These are phyloP conservation scores for Oryza officinalis DNA, from an alignment of 176 grass and related monocot genomes.

Conservation along the genomic window DNA sequence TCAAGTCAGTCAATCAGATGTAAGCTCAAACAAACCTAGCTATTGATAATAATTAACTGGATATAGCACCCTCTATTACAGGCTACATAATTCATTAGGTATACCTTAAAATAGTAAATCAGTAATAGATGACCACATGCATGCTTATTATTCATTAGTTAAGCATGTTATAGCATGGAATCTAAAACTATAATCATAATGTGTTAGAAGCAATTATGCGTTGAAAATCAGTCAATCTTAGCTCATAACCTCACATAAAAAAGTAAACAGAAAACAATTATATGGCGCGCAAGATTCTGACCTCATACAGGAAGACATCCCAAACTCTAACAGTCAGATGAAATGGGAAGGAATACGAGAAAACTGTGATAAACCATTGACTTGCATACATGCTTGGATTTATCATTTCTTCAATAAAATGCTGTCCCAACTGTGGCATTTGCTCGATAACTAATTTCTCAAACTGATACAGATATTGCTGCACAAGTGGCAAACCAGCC, in stretches of 20 bases:
- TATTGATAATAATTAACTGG: not conserved
- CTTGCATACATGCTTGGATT: slow-evolving; percentile 98
- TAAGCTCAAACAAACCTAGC: not conserved
- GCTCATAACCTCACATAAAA: not conserved
- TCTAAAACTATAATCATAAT: not conserved
- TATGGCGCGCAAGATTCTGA: slow-evolving; percentile 40
- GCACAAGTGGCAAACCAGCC: slow-evolving; percentile 83
- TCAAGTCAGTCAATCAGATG: not conserved
- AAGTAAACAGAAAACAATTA: slow-evolving; percentile 7
- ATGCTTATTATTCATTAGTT: not conserved
- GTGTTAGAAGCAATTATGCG: not conserved
- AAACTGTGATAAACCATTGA: slow-evolving; percentile 99
- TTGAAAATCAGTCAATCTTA: slow-evolving; percentile 12
- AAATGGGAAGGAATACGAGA: slow-evolving; percentile 90
- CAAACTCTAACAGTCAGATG: slow-evolving; percentile 85
- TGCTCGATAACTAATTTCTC: slow-evolving; percentile 86
- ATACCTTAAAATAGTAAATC: not conserved
- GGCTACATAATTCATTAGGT: not conserved
- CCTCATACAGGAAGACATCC: slow-evolving; percentile 98
- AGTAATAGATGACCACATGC: not conserved
- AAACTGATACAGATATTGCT: slow-evolving; percentile 85
- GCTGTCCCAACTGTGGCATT: slow-evolving; percentile 82
- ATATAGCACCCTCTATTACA: not conserved
- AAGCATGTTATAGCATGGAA: not conserved
- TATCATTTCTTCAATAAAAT: slow-evolving; percentile 96